Conservation (phyloP, 345 rosid genomes). For the rapeseed (Brassica napus) region Da-Ae NC_063452.1:8272501-8273000, state of each 20-base stretch:
- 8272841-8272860: slow-evolving; percentile 48
- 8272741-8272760: slow-evolving; percentile 88
- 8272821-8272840: slow-evolving; percentile 46
- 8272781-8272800: slow-evolving; percentile 60
- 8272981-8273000: slow-evolving; percentile 70
- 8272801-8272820: slow-evolving; percentile 60
- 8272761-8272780: slow-evolving; percentile 57
- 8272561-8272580: neutral
- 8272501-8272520: neutral
- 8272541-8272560: neutral
- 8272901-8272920: slow-evolving; percentile 85
- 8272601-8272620: neutral
- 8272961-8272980: slow-evolving; percentile 77
- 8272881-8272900: slow-evolving; percentile 65
- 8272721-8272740: slow-evolving; percentile 70
- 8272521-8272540: neutral
- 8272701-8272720: slow-evolving; percentile 67
- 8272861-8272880: slow-evolving; percentile 67
- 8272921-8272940: slow-evolving; percentile 43
- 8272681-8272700: slow-evolving; percentile 51
- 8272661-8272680: slow-evolving; percentile 58
- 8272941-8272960: slow-evolving; percentile 45
- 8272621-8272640: slow-evolving; percentile 23
- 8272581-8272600: neutral
- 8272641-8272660: slow-evolving; percentile 48